These are phyloP conservation scores for Calocera viscosa DNA, from an alignment of 768 basidiomycete genomes.

Conservation along the genomic window DNA sequence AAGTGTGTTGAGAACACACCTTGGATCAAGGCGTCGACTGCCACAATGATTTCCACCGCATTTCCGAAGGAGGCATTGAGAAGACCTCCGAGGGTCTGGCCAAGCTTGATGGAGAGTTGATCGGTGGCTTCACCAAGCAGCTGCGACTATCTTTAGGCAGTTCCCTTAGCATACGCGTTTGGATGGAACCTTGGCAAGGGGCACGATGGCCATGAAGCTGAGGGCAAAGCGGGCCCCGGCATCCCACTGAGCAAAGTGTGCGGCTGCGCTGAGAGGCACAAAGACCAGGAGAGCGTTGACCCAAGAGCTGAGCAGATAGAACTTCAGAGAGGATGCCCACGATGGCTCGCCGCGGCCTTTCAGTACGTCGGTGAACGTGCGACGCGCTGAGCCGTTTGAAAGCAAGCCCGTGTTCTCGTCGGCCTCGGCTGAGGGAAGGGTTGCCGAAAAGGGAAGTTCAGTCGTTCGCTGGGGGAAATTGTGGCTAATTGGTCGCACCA, in stretches of 20 bases:
- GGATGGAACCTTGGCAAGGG: conserved; percentile 64
- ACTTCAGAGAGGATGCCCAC: conserved; percentile 44
- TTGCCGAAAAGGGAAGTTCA: background rate
- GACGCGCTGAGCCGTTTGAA: background rate
- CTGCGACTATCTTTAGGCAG: conserved; percentile 25
- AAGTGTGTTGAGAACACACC: conserved; percentile 31
- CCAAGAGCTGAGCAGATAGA: conserved; percentile 53
- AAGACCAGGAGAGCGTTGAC: conserved; percentile 68
- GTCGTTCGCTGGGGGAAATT: background rate
- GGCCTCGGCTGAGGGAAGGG: background rate
- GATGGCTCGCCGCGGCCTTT: conserved; percentile 43
- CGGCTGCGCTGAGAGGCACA: conserved; percentile 56
- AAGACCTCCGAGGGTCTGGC: conserved; percentile 74
- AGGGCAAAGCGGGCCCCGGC: conserved; percentile 59
- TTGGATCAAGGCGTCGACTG: conserved; percentile 69
- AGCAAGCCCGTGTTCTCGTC: background rate
- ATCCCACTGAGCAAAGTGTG: conserved; percentile 62
- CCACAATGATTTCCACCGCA: conserved; percentile 64
- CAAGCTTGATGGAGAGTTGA: conserved; percentile 62
- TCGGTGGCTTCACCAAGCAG: conserved; percentile 73
- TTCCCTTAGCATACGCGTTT: background rate
- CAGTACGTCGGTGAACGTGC: conserved; percentile 26
- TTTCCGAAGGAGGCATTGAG: conserved; percentile 50
- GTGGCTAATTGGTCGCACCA: background rate
- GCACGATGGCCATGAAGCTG: conserved; percentile 73